Evolutionary conservation across 352 stramenopile genomes (phyloP).

Genomic region (Phytophthora fragariae): DNA sequence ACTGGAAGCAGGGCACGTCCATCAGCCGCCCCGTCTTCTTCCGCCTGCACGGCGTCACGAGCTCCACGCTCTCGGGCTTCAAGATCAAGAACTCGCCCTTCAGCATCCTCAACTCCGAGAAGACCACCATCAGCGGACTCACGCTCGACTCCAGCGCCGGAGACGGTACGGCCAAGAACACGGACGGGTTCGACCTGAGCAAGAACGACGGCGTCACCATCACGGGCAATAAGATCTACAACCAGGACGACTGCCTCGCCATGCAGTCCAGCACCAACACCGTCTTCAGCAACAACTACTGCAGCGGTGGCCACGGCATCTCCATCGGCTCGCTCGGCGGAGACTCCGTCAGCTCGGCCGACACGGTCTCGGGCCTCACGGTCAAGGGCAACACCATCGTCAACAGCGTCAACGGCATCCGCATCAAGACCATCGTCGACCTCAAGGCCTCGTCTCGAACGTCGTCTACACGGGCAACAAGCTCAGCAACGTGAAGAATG

Average conservation of each 20-base stretch:
- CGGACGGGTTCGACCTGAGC: not conserved
- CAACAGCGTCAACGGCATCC: slow-evolving; percentile 27
- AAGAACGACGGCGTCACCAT: not conserved
- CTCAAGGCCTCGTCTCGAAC: slow-evolving; percentile 32
- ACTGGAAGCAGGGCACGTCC: slow-evolving; percentile 40
- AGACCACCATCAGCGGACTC: slow-evolving; percentile 30
- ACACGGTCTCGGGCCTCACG: slow-evolving; percentile 35
- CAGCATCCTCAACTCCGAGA: slow-evolving; percentile 19
- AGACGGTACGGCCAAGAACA: slow-evolving; percentile 21
- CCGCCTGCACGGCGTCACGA: slow-evolving; percentile 17
- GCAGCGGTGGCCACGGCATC: slow-evolving; percentile 33
- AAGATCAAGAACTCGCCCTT: slow-evolving; percentile 28
- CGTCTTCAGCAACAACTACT: slow-evolving; percentile 25
- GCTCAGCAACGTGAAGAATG: slow-evolving; percentile 21
- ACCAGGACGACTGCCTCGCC: not conserved
- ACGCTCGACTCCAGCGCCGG: slow-evolving; percentile 39
- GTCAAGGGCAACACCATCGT: slow-evolving; percentile 18
- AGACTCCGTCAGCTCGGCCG: slow-evolving; percentile 9
- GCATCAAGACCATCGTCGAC: slow-evolving; percentile 47
- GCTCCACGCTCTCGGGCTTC: slow-evolving; percentile 26
- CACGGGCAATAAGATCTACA: slow-evolving; percentile 1
- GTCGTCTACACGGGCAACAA: slow-evolving; percentile 37
- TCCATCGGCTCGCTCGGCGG: slow-evolving; percentile 45
- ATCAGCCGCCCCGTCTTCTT: slow-evolving; percentile 42
- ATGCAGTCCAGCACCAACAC: slow-evolving; percentile 18